phyloP scores from a whole-genome alignment of 106 monocot genomes.

The Allium fistulosum region DNA sequence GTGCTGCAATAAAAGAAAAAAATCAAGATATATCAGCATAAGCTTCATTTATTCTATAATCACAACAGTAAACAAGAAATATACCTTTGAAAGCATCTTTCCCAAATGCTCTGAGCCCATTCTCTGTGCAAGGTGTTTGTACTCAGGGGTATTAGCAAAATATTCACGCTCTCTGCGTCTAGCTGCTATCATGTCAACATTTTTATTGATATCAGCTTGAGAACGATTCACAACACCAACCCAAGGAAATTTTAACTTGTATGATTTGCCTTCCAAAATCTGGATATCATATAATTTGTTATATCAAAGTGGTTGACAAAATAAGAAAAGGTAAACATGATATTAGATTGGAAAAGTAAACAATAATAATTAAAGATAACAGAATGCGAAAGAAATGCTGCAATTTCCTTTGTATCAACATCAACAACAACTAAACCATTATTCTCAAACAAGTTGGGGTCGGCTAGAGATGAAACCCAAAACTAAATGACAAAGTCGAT shows the following conservation, averaged over 20 bases:
- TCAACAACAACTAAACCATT: too few species aligned
- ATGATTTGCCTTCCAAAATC: slow-evolving; percentile 63
- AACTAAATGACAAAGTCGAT: too few species aligned
- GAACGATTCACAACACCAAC: slow-evolving; percentile 64
- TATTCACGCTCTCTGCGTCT: slow-evolving; percentile 58
- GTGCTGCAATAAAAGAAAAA: slow-evolving; percentile 50
- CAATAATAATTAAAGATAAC: too few species aligned
- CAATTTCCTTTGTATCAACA: too few species aligned
- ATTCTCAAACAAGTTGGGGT: too few species aligned
- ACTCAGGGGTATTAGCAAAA: slow-evolving; percentile 51
- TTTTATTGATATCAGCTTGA: slow-evolving; percentile 65
- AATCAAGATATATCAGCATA: not conserved
- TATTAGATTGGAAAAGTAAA: too few species aligned
- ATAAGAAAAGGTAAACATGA: too few species aligned
- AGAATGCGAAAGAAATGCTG: too few species aligned
- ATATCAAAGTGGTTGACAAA: too few species aligned
- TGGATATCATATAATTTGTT: slow-evolving; percentile 8
- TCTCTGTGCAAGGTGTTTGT: slow-evolving; percentile 54
- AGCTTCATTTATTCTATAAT: not conserved
- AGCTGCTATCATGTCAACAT: slow-evolving; percentile 69
- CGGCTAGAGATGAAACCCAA: too few species aligned
- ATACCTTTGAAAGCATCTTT: slow-evolving; percentile 61
- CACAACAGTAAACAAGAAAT: too few species aligned
- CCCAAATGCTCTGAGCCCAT: slow-evolving; percentile 69
- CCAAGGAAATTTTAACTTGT: slow-evolving; percentile 52